Percentiles rank a stretch among this genome's conserved stretches.
phyloP scores from a whole-genome alignment of 805 yeast species.

The Monosporozyma servazzii region DNA sequence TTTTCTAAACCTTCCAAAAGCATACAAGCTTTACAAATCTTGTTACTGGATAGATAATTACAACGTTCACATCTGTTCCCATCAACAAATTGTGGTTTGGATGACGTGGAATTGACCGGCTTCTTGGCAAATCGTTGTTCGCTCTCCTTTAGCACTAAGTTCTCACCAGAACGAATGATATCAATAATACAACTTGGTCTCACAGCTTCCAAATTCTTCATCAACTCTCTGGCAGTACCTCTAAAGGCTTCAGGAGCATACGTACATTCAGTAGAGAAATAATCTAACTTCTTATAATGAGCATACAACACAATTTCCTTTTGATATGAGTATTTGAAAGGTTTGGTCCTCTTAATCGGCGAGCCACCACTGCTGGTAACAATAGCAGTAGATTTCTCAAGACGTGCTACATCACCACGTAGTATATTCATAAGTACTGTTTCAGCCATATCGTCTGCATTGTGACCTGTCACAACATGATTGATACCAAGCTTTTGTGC shows the following conservation, averaged over 20 bases:
- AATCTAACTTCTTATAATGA: slow-evolving; percentile 88
- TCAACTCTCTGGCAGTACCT: slow-evolving; percentile 89
- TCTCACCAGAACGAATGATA: slow-evolving; percentile 90
- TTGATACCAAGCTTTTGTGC: slow-evolving; percentile 75
- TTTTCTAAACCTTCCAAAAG: slow-evolving; percentile 75
- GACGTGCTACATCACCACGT: slow-evolving; percentile 91
- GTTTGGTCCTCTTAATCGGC: slow-evolving; percentile 88
- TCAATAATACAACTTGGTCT: slow-evolving; percentile 92
- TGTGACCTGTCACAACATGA: slow-evolving; percentile 96
- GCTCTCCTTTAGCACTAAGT: slow-evolving; percentile 54
- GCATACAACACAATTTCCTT: slow-evolving; percentile 97
- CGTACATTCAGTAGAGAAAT: slow-evolving; percentile 94
- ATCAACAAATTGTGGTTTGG: slow-evolving; percentile 34
- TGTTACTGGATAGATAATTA: slow-evolving; percentile 84
- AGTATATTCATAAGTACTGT: slow-evolving; percentile 90
- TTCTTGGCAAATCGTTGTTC: slow-evolving; percentile 26
- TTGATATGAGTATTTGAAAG: slow-evolving; percentile 91
- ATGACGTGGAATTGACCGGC: slow-evolving; percentile 19
- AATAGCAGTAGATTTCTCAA: slow-evolving; percentile 80
- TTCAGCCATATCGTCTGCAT: slow-evolving; percentile 99
- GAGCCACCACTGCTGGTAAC: slow-evolving; percentile 77
- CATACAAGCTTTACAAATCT: slow-evolving; percentile 87
- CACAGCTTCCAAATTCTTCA: slow-evolving; percentile 82
- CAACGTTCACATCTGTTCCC: slow-evolving; percentile 80
- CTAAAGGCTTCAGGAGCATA: slow-evolving; percentile 98